Conservation (phyloP, 2,329 filamentous ascomycete species). For the Monilinia polystroma region DNA sequence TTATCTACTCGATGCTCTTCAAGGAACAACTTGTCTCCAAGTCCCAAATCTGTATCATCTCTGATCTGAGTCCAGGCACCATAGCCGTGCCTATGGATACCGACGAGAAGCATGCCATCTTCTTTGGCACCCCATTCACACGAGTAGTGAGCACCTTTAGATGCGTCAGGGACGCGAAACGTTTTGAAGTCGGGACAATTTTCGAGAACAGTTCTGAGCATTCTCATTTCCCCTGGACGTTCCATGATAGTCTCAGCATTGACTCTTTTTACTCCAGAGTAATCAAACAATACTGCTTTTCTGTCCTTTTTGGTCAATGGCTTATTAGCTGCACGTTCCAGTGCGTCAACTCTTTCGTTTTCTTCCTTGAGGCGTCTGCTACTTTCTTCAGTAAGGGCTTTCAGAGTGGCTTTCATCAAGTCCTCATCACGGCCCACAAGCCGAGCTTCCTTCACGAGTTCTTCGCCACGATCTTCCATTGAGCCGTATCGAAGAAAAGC, state of each 20-base stretch:
- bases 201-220: constrained; percentile 73
- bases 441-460: constrained; percentile 84
- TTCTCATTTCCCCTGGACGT: constrained; percentile 81
- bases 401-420: constrained; percentile 72
- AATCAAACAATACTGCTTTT: constrained; percentile 95
- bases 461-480: constrained; percentile 82
- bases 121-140: constrained; percentile 91
- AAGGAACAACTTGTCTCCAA: constrained; percentile 89
- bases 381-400: constrained; percentile 65
- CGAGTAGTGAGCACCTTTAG: constrained; percentile 86
- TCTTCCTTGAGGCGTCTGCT: constrained; percentile 76
- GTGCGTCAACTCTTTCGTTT: constrained; percentile 56
- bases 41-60: constrained; percentile 81
- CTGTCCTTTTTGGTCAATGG: constrained; percentile 92
- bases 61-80: constrained; percentile 94
- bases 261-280: constrained; percentile 86
- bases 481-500: constrained; percentile 90
- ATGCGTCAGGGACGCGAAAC: constrained; percentile 87
- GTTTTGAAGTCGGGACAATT: constrained; percentile 67
- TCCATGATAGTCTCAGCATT: constrained; percentile 96
- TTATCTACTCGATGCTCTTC: constrained; percentile 98
- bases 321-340: constrained; percentile 73
- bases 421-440: constrained; percentile 77
- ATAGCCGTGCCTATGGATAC: constrained; percentile 90
- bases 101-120: constrained; percentile 94